Evolutionary conservation across 805 yeast genomes (phyloP).

Genomic region (Priceomyces castillae): DNA sequence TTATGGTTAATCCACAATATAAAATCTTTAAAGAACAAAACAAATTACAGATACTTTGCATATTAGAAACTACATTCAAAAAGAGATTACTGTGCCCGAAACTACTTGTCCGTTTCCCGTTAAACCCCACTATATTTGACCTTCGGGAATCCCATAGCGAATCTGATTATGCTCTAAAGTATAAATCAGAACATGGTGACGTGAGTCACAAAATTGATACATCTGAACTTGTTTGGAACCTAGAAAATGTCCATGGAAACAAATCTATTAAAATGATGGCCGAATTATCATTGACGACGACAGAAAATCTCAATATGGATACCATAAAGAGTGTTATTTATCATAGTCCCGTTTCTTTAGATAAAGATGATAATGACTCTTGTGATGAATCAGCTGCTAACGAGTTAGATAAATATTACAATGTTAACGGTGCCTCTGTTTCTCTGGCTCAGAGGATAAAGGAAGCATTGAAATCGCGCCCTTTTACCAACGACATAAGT

Average conservation of each 20-base stretch:
- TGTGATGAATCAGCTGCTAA: slow-evolving; percentile 18
- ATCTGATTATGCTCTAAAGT: slow-evolving; percentile 43
- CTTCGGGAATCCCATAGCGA: slow-evolving; percentile 12
- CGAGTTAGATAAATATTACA: slow-evolving; percentile 31
- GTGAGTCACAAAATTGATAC: slow-evolving; percentile 71
- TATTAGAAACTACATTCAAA: slow-evolving; percentile 33
- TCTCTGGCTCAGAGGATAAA: slow-evolving; percentile 24
- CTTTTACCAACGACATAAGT: slow-evolving; percentile 22
- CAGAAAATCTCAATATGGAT: slow-evolving; percentile 3
- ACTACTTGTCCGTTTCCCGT: slow-evolving; percentile 31
- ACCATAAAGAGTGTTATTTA: slow-evolving; percentile 5
- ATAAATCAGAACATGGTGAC: slow-evolving; percentile 68
- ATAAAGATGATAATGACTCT: slow-evolving; percentile 2
- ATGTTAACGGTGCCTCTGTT: slow-evolving; percentile 34
- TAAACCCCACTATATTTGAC: slow-evolving; percentile 33
- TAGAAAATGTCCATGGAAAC: slow-evolving; percentile 65
- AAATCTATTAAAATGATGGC: slow-evolving; percentile 51
- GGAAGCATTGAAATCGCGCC: slow-evolving; percentile 9
- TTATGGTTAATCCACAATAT: slow-evolving; percentile 41
- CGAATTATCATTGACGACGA: slow-evolving; percentile 35
- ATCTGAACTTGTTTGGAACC: slow-evolving; percentile 68
- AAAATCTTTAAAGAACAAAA: slow-evolving; percentile 18
- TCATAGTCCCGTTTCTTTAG: not conserved
- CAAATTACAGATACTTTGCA: slow-evolving; percentile 34
- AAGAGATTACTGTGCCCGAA: slow-evolving; percentile 33